These are phyloP conservation scores for Monilinia fructicola DNA, from an alignment of 2,329 filamentous ascomycete genomes.

Conservation along the genomic window DNA sequence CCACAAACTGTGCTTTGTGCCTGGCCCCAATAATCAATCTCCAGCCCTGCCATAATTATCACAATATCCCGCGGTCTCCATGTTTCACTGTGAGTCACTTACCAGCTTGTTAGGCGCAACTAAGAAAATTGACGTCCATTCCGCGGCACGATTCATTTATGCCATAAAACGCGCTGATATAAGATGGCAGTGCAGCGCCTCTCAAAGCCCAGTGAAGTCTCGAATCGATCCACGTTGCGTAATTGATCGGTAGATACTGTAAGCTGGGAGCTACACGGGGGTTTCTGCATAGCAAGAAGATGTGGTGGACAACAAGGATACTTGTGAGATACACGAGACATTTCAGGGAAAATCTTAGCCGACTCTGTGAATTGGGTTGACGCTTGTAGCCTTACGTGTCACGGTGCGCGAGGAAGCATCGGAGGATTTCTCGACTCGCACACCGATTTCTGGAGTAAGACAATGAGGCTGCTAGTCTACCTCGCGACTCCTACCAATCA, in stretches of 20 bases:
- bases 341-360: background rate
- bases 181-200: background rate
- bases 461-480: background rate
- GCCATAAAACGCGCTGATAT: background rate
- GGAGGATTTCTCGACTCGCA: background rate
- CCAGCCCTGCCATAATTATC: background rate
- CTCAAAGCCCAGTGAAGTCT: background rate
- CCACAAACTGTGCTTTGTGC: background rate
- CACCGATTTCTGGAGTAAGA: background rate
- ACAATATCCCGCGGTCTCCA: background rate
- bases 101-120: background rate
- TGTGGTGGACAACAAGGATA: background rate
- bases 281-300: background rate
- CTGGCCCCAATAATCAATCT: background rate
- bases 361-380: background rate
- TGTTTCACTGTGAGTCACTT: conserved; percentile 10
- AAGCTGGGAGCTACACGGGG: background rate
- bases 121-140: background rate
- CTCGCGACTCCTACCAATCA: no score
- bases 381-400: background rate
- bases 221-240: background rate
- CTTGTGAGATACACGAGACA: background rate
- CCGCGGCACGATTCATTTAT: background rate
- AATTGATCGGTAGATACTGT: background rate
- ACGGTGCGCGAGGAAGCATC: background rate